These are phyloP conservation scores for Eucommia ulmoides DNA, from an alignment of 257 asterid genomes.

Conservation along the genomic window DNA sequence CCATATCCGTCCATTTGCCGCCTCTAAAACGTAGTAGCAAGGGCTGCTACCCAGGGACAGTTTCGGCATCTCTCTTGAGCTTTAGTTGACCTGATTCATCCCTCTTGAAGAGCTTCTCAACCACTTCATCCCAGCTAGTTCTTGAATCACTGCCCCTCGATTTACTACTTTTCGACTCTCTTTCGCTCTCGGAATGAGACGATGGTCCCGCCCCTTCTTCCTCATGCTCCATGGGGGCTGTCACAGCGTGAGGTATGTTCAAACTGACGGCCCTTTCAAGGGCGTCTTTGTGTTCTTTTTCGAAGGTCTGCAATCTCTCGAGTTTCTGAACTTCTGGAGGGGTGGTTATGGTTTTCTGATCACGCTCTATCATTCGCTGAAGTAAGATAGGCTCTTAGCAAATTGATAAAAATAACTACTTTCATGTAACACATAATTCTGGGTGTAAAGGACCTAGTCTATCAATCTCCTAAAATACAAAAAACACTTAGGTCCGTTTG, in stretches of 20 bases:
- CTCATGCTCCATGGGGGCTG: conserved; percentile 24
- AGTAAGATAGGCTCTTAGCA: background rate
- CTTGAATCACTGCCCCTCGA: conserved; percentile 17
- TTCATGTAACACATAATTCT: too few relatives aligned
- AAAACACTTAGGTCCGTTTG: too few relatives aligned
- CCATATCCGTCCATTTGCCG: too few relatives aligned
- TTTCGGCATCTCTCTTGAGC: too few relatives aligned
- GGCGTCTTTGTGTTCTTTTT: conserved; percentile 89
- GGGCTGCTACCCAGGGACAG: too few relatives aligned
- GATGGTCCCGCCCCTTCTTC: conserved; percentile 22
- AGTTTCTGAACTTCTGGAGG: conserved; percentile 62
- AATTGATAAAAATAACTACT: background rate
- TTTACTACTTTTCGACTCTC: conserved; percentile 12
- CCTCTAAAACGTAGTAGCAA: too few relatives aligned
- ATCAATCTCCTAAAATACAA: too few relatives aligned
- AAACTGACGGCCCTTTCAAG: conserved; percentile 74
- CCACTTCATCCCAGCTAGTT: conserved; percentile 67
- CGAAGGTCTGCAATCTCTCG: conserved; percentile 48
- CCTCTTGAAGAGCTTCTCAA: conserved; percentile 45
- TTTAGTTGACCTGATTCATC: conserved; percentile 32
- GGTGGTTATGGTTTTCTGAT: conserved; percentile 27
- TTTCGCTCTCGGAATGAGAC: conserved; percentile 5
- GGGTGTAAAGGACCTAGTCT: too few relatives aligned
- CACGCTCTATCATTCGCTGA: conserved; percentile 46
- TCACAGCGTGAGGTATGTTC: conserved; percentile 78